These are phyloP conservation scores for Nepenthes alata DNA, from an alignment of 179 eudicot genomes.

Conservation along the genomic window DNA sequence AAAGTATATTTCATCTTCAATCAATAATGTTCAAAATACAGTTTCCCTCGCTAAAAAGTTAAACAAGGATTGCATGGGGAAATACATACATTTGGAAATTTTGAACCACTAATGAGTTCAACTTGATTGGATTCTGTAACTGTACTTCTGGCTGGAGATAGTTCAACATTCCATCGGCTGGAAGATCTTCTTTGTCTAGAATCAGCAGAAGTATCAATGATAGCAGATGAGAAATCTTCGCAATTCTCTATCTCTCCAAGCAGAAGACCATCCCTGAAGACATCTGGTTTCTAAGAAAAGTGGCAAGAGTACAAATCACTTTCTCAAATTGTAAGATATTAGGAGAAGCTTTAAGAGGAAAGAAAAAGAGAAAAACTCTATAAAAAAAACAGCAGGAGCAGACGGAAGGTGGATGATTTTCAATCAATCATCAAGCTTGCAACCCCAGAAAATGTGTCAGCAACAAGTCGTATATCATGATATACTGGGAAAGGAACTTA, in stretches of 20 bases:
- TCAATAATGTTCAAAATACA: too few species aligned
- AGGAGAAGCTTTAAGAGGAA: too few species aligned
- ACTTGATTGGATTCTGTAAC: constrained; percentile 59
- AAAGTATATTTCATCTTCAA: too few species aligned
- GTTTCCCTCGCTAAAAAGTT: not conserved
- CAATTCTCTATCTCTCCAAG: constrained; percentile 39
- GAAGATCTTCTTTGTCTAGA: constrained; percentile 45
- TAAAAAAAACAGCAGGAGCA: too few species aligned
- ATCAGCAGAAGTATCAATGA: constrained; percentile 35
- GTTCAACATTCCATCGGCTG: constrained; percentile 58
- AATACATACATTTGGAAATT: constrained; percentile 35
- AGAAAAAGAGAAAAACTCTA: too few species aligned
- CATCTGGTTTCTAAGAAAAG: constrained; percentile 50
- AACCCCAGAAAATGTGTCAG: too few species aligned
- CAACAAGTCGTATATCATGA: too few species aligned
- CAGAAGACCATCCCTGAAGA: constrained; percentile 31
- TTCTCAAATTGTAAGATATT: not conserved
- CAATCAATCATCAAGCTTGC: too few species aligned
- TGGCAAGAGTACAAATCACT: constrained; percentile 1
- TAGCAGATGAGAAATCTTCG: constrained; percentile 40
- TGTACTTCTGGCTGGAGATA: constrained; percentile 56
- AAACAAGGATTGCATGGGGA: not conserved
- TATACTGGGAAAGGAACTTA: constrained; percentile 21
- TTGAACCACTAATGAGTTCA: constrained; percentile 41
- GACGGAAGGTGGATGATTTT: too few species aligned